phyloP scores from a whole-genome alignment of 805 yeast genomes.

The Wickerhamomyces strasburgensis region DNA sequence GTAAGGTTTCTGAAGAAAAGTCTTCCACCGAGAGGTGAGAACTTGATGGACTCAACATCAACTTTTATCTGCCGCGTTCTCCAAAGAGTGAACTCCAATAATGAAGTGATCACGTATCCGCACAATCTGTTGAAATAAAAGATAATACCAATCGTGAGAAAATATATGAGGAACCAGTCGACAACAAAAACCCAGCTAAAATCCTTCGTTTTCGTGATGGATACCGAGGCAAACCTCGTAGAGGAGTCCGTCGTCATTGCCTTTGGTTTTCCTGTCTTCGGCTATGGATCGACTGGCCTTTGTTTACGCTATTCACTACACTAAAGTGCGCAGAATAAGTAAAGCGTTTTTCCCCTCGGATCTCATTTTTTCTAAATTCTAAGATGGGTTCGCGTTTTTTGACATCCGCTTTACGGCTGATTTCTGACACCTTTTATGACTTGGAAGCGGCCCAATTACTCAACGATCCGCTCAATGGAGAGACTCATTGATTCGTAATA shows the following conservation, averaged over 20 bases:
- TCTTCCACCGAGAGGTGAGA: constrained; percentile 81
- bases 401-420: too few relatives aligned
- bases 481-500: too few relatives aligned
- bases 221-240: constrained; percentile 26
- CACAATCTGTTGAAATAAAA: constrained; percentile 73
- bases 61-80: constrained; percentile 50
- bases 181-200: constrained; percentile 74
- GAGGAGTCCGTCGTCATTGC: constrained; percentile 21
- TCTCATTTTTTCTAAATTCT: too few relatives aligned
- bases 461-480: too few relatives aligned
- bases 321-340: too few relatives aligned
- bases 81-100: constrained; percentile 59
- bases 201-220: constrained; percentile 27
- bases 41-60: constrained; percentile 65
- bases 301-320: too few relatives aligned
- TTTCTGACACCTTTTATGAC: too few relatives aligned
- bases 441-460: too few relatives aligned
- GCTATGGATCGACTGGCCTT: too few relatives aligned
- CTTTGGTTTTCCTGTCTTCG: too few relatives aligned
- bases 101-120: constrained; percentile 52
- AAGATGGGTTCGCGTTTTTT: too few relatives aligned
- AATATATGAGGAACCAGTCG: constrained; percentile 71
- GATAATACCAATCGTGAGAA: constrained; percentile 56
- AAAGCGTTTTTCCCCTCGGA: too few relatives aligned
- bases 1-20: constrained; percentile 71